Evolutionary conservation across 2,329 filamentous ascomycete genomes (phyloP).

Genomic region (Tolypocladium nubicola): DNA sequence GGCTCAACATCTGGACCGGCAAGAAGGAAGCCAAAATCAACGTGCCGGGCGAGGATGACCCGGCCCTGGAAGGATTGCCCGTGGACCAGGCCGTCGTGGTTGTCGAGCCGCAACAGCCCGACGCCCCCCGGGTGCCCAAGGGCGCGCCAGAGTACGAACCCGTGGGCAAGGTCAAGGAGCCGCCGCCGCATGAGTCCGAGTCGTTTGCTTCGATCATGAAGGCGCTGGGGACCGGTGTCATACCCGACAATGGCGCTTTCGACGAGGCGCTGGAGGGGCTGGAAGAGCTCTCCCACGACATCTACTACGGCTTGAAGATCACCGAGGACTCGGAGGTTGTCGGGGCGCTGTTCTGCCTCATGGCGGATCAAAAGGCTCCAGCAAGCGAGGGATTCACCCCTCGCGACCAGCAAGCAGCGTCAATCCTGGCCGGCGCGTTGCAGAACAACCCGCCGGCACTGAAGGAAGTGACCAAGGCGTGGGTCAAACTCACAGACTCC

Average conservation of each 20-base stretch:
- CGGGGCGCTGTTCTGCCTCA: conserved; percentile 46
- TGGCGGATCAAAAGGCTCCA: conserved; percentile 22
- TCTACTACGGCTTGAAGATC: conserved; percentile 58
- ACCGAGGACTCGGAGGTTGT: conserved; percentile 43
- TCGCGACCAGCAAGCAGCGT: conserved; percentile 41
- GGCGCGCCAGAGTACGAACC: conserved; percentile 47
- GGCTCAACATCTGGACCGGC: conserved; percentile 54
- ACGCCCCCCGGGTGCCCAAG: conserved; percentile 26
- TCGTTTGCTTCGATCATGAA: conserved; percentile 31
- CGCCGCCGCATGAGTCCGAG: conserved; percentile 22
- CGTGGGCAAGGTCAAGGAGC: conserved; percentile 46
- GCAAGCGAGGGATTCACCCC: conserved; percentile 16
- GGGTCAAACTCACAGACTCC: conserved; percentile 29
- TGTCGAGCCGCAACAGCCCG: conserved; percentile 34
- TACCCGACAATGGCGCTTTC: conserved; percentile 21
- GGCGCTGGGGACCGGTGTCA: conserved; percentile 34
- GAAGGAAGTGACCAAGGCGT: conserved; percentile 35
- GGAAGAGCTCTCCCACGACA: conserved; percentile 56
- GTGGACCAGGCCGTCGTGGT: conserved; percentile 42
- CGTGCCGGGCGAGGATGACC: conserved; percentile 39
- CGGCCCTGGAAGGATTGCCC: conserved; percentile 37
- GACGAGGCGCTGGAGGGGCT: conserved; percentile 45
- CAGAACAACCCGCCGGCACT: conserved; percentile 58
- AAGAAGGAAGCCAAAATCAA: conserved; percentile 57
- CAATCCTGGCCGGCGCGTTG: conserved; percentile 45